phyloP scores from a whole-genome alignment of 2,329 filamentous ascomycete genomes.

The Trichoderma gracile region DNA sequence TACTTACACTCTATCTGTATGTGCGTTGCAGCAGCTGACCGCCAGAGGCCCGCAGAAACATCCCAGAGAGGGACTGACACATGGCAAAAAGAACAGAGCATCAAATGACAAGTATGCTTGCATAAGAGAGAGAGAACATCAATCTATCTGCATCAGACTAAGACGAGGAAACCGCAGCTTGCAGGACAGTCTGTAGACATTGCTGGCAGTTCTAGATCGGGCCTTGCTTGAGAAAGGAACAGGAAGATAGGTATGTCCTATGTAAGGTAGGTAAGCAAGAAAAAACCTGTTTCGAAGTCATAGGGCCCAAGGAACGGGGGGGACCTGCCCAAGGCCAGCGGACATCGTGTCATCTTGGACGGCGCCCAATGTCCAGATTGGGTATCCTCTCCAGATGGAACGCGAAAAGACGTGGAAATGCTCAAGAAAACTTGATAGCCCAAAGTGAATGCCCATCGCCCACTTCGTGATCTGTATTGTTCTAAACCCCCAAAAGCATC shows the following conservation, averaged over 20 bases:
- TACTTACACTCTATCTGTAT: too few relatives aligned
- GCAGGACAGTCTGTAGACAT: conserved; percentile 13
- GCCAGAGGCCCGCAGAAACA: not conserved
- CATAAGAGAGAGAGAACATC: conserved; percentile 1
- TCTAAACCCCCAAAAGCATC: conserved; percentile 6
- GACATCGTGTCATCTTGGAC: not conserved
- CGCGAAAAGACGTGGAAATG: not conserved
- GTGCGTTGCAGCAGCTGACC: not conserved
- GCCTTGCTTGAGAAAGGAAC: not conserved
- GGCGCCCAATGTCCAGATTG: conserved; percentile 3
- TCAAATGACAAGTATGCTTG: conserved; percentile 10
- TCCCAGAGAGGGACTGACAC: conserved; percentile 18
- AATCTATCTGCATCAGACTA: conserved; percentile 20
- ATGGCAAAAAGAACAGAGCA: conserved; percentile 13
- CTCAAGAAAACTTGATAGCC: not conserved
- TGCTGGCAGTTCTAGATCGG: conserved; percentile 12
- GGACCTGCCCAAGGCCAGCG: not conserved
- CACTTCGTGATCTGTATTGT: conserved; percentile 2
- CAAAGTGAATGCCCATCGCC: conserved; percentile 3
- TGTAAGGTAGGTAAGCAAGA: too few relatives aligned
- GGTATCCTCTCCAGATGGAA: not conserved
- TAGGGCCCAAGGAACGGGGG: not conserved
- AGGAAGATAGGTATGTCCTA: too few relatives aligned
- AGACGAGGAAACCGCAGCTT: not conserved
- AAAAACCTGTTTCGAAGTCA: not conserved